A percentile compares a stretch with the other conserved stretches of the same genome.
These are phyloP conservation scores for Silene vulgaris DNA, from an alignment of 179 eudicot genomes.

Conservation along the genomic window DNA sequence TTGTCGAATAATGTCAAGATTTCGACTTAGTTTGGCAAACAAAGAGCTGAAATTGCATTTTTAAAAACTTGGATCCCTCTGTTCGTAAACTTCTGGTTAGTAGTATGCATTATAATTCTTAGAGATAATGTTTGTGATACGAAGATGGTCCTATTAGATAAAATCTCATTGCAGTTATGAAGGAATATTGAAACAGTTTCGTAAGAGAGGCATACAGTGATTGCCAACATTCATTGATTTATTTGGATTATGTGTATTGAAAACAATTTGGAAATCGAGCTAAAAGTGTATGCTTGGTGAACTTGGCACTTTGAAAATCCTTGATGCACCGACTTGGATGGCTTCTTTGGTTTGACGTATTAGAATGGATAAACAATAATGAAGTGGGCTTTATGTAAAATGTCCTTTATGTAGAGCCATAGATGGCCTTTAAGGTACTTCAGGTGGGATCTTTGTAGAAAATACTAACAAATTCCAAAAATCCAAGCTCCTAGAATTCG, in stretches of 20 bases:
- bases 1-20: background rate
- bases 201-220: background rate
- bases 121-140: background rate
- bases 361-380: too few relatives aligned
- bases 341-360: background rate
- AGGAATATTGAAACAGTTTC: background rate
- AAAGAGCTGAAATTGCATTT: background rate
- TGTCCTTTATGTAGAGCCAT: background rate
- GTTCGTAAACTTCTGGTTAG: too few relatives aligned
- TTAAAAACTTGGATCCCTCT: background rate
- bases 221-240: background rate
- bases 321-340: background rate
- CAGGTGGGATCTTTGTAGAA: background rate
- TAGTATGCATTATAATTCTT: background rate
- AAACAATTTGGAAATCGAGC: background rate
- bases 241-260: too few relatives aligned
- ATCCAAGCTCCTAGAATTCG: background rate
- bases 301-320: background rate
- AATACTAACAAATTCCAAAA: background rate
- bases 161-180: background rate
- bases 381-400: too few relatives aligned
- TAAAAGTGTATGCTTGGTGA: background rate
- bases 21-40: background rate
- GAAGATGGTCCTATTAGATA: background rate
- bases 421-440: background rate